Evolutionary conservation across 1,284 basidiomycete genomes (phyloP).

Genomic region (Pascua sp.): DNA sequence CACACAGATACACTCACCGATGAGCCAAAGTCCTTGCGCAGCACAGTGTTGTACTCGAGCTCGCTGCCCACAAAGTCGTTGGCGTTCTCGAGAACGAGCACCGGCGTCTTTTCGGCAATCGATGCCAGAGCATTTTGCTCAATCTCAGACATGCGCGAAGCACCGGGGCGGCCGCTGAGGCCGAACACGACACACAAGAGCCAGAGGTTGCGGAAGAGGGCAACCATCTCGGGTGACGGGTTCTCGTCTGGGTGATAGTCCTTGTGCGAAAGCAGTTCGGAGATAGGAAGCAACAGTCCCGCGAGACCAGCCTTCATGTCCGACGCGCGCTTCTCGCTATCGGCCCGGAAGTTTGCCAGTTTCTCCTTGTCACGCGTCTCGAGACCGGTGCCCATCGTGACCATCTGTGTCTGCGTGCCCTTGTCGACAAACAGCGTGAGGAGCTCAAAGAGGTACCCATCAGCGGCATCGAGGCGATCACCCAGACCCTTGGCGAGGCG

Average conservation of each 20-base stretch:
- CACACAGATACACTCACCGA: slow-evolving; percentile 55
- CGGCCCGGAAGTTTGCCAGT: slow-evolving; percentile 25
- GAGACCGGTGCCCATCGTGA: slow-evolving; percentile 50
- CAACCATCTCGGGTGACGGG: slow-evolving; percentile 64
- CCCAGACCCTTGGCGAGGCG: slow-evolving; percentile 71
- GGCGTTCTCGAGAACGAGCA: slow-evolving; percentile 74
- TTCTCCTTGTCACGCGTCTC: slow-evolving; percentile 5
- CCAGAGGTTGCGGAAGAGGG: slow-evolving; percentile 91
- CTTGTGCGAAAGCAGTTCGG: slow-evolving; percentile 74
- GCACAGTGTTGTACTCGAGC: slow-evolving; percentile 87
- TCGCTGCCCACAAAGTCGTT: slow-evolving; percentile 84
- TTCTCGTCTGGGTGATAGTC: slow-evolving; percentile 65
- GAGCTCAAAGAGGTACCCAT: slow-evolving; percentile 77
- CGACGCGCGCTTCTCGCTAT: slow-evolving; percentile 31
- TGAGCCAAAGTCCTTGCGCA: slow-evolving; percentile 80
- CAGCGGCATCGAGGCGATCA: slow-evolving; percentile 68
- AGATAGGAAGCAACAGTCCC: slow-evolving; percentile 82
- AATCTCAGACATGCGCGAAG: slow-evolving; percentile 35
- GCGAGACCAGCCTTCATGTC: slow-evolving; percentile 80
- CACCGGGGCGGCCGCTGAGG: slow-evolving; percentile 68
- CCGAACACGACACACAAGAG: slow-evolving; percentile 67
- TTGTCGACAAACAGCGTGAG: slow-evolving; percentile 85
- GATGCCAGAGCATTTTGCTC: slow-evolving; percentile 71
- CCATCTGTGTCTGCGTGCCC: slow-evolving; percentile 83
- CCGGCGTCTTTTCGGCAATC: slow-evolving; percentile 84